Evolutionary conservation across 371 early-diverging fungal species (phyloP), one percentile per base, ranked within the genome.

Genomic region (Gilbertella persicaria): DNA sequence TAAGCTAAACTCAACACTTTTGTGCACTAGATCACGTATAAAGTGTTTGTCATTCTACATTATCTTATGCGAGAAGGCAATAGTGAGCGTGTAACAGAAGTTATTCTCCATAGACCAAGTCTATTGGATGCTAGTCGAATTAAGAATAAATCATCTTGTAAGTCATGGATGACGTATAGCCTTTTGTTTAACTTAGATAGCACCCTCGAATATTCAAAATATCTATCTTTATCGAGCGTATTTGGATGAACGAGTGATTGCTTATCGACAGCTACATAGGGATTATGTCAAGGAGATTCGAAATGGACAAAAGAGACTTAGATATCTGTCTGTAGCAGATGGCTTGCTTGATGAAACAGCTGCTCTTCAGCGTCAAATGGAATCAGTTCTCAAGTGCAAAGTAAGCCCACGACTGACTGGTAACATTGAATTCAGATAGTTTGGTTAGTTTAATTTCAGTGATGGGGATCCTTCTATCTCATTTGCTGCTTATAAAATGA

Each of bases 381-480:
- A 82, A 20, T 83, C 91, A 13, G 68, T 93, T 17, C 62, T 96
- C 28, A 85, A 85, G 29, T 90, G 91, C 75, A 80, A 83, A 64
- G 92, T 92, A 74, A 44, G 67, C n/a, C 16, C 4, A 19, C 24
- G 12, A 28, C 30, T 21, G 5, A 20, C 2, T 37, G 4, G 17
- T 10, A 30, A 16, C 3, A 24, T 52, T 43, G 23, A 19, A 13
- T 17, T 40, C 23, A 42, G 13, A 19, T 28, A 14, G 55, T 61
- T 44, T 13, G 17, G 36, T 35, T 76, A 95, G 86, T 93, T 93
- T 65, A 84, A 87, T 35, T 65, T 87, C 7, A 89, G 91, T 13
- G 90, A 92, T 17, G 78, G 93, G 21, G 89, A 93, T 62, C 93
- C 95, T 70, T 85, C 89, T 10, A 87, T 94, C 2, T 91, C 94